Conservation (phyloP, 352 stramenopile genomes). For the Globisporangium cystogenes region DNA sequence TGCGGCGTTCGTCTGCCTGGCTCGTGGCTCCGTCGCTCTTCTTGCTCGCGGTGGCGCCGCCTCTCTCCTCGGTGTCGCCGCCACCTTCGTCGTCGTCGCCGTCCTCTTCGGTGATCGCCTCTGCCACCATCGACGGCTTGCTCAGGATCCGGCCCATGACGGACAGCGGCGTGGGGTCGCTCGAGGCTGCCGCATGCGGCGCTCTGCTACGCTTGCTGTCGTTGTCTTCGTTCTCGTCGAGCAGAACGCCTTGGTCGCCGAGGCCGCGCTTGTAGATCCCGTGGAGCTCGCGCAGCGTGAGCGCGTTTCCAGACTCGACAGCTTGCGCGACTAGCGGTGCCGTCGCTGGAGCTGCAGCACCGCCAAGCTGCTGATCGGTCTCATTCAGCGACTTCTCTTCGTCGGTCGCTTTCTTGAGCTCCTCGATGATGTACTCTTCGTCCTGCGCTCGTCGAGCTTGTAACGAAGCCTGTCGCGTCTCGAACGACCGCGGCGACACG, state of each 20-base stretch:
- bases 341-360: neutral
- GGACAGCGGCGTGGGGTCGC: conserved; percentile 14
- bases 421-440: conserved; percentile 29
- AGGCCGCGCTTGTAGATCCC: conserved; percentile 79
- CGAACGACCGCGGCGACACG: conserved; percentile 4
- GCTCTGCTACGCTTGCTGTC: neutral
- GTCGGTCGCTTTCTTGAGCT: conserved; percentile 37
- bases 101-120: conserved; percentile 41
- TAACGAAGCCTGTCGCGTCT: conserved; percentile 17
- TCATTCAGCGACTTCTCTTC: conserved; percentile 22
- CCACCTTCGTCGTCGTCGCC: conserved; percentile 13
- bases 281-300: conserved; percentile 66
- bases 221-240: conserved; percentile 29
- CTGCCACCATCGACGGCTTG: conserved; percentile 20
- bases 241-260: conserved; percentile 57
- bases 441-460: conserved; percentile 22
- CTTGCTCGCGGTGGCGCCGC: neutral
- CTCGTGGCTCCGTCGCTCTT: neutral
- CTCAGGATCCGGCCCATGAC: conserved; percentile 44
- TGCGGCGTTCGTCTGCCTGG: conserved; percentile 3
- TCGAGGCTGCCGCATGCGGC: neutral
- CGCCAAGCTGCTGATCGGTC: neutral
- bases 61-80: conserved; percentile 7
- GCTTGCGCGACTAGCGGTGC: neutral
- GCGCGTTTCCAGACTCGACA: conserved; percentile 11